Base-by-base conservation (phyloP, 2,329 filamentous ascomycete genomes). In the Cadophora sp. region DNA sequence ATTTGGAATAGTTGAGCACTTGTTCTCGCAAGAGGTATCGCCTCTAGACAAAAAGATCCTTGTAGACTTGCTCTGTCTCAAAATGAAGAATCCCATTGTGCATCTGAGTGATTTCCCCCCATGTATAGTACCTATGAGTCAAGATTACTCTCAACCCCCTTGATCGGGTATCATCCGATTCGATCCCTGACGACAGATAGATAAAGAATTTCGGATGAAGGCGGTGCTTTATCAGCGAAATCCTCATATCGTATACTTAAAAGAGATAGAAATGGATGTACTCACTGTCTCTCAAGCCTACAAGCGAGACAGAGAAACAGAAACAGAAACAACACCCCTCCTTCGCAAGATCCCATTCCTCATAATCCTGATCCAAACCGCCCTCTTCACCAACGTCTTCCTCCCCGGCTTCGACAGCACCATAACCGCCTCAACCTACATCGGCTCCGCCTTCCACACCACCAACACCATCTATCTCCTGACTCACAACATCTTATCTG, bases 401-500 rank as follows among this genome's bases (percentile, higher is more conserved):
- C 81, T 90, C 9, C 85, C 85, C 30, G 87, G 86, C 2, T 92
- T 93, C 71, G 91, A 93, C 76, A 86, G 88, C 3, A 93, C 91
- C 0, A 83, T 93, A 65, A 93, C 91, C 75, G 90, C 90, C 0
- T 88, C 90, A 1, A 91, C 88, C 1, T 91, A 93, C 75, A 89
- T 93, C 70, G 90, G 89, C 55, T 92, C 89, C n/a, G 86, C 91
- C 71, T 93, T 93, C 74, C 82, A 87, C 69, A 86, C 90, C 3
- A 89, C 89, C 13, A 92, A 93, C 74, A 87, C 87, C 13, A 90
- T 91, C 1, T 92, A 90, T 91, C 1, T 92, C 90, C 0, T 93
- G 91, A 91, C 80, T 93, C 24, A 91, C 89, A 0, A 93, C 90
- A 0, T 87, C 89, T 0, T 93, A 92, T 73, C 82, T 93, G 24